Percentiles rank a stretch among this genome's conserved stretches.
Conservation (phyloP, 352 stramenopile species). For the Pythium dissimile region DNA sequence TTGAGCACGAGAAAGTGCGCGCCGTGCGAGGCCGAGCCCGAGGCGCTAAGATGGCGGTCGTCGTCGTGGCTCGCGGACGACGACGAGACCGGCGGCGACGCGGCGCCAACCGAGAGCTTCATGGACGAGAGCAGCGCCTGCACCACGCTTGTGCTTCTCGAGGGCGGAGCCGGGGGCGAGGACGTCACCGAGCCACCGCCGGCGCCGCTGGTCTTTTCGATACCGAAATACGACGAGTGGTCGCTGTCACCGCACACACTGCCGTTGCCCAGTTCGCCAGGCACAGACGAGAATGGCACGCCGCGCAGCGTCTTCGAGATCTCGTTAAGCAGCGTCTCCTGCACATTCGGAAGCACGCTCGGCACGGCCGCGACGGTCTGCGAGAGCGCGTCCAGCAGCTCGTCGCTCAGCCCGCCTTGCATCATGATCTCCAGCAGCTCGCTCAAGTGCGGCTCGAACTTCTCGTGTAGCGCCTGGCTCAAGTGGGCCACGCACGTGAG, state of each 20-base stretch:
- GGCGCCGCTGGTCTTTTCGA: slow-evolving; percentile 17
- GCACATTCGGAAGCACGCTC: slow-evolving; percentile 85
- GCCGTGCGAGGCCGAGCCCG: background rate
- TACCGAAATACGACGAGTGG: slow-evolving; percentile 12
- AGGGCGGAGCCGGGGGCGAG: slow-evolving; percentile 19
- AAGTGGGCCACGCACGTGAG: slow-evolving; percentile 78
- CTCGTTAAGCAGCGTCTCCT: slow-evolving; percentile 95
- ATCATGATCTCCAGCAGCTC: slow-evolving; percentile 84
- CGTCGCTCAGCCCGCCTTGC: slow-evolving; percentile 89
- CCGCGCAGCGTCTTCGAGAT: slow-evolving; percentile 94
- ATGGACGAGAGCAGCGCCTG: slow-evolving; percentile 73
- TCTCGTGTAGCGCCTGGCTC: slow-evolving; percentile 52
- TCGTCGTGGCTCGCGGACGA: slow-evolving; percentile 22
- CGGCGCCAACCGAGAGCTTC: slow-evolving; percentile 39
- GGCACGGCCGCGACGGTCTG: slow-evolving; percentile 90
- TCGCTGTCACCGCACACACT: slow-evolving; percentile 5
- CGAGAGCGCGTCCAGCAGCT: slow-evolving; percentile 92
- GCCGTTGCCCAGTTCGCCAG: slow-evolving; percentile 17
- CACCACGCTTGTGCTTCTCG: slow-evolving; percentile 50
- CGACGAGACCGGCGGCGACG: slow-evolving; percentile 18
- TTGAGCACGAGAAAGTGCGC: slow-evolving; percentile 41
- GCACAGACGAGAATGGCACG: slow-evolving; percentile 46
- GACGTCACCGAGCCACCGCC: background rate
- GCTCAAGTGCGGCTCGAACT: slow-evolving; percentile 72
- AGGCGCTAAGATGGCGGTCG: slow-evolving; percentile 18